phyloP scores from a whole-genome alignment of 192 early-diverging fungal species.

The Linnemannia schmuckeri region DNA sequence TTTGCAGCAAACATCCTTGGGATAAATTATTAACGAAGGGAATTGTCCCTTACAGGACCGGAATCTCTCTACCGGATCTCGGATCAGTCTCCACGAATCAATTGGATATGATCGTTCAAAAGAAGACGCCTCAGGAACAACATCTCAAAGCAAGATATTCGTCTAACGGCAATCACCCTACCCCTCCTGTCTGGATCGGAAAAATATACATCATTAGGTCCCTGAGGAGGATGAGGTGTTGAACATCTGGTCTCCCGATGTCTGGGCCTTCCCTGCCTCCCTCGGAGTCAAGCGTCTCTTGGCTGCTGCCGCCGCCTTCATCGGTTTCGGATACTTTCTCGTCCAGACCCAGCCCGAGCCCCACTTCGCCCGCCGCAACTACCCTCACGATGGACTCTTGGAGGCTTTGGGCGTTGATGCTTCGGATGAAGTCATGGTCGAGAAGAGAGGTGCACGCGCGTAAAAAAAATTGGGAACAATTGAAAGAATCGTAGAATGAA shows the following conservation, averaged over 20 bases:
- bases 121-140: background rate
- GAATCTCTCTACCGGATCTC: background rate
- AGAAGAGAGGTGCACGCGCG: constrained; percentile 51
- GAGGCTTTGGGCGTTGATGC: constrained; percentile 70
- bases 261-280: constrained; percentile 70
- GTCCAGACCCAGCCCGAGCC: constrained; percentile 64
- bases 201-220: constrained; percentile 43
- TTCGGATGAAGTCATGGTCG: constrained; percentile 57
- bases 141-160: background rate
- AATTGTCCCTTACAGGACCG: background rate
- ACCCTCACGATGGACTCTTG: constrained; percentile 77
- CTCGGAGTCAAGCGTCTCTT: constrained; percentile 68
- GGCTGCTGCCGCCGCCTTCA: constrained; percentile 62
- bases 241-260: constrained; percentile 77
- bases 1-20: no score
- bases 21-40: no score
- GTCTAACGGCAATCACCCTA: background rate
- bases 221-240: constrained; percentile 79
- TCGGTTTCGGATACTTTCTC: constrained; percentile 69
- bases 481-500: background rate
- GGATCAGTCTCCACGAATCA: background rate
- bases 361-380: constrained; percentile 73
- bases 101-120: background rate
- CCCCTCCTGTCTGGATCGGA: background rate
- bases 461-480: background rate